Percentiles rank a stretch among this genome's conserved stretches.
Evolutionary conservation across 2,329 filamentous ascomycete genomes (phyloP).

Genomic region (Aulographum hederae): DNA sequence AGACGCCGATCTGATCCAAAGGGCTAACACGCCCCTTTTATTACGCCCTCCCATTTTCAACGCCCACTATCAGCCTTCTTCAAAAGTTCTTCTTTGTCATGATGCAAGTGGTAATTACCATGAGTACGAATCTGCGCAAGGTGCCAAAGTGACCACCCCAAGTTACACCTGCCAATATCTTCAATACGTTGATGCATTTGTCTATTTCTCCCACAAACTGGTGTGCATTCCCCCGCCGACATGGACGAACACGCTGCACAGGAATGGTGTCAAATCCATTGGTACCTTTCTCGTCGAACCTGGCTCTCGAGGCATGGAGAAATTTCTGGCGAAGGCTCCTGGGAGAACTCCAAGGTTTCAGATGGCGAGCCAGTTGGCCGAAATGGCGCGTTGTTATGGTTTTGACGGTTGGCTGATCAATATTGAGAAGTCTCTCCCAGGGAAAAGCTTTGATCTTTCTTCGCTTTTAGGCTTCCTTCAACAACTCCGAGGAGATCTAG

Average conservation of each 20-base stretch:
- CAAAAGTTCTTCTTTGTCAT: slow-evolving; percentile 17
- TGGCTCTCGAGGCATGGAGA: slow-evolving; percentile 16
- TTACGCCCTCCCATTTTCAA: slow-evolving; percentile 5
- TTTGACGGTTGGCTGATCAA: slow-evolving; percentile 31
- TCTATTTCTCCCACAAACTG: slow-evolving; percentile 31
- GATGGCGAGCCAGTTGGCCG: slow-evolving; percentile 19
- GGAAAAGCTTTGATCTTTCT: slow-evolving; percentile 12
- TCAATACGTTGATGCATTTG: slow-evolving; percentile 23
- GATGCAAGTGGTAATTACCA: slow-evolving; percentile 26
- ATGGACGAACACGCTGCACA: slow-evolving; percentile 28
- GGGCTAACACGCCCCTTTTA: slow-evolving; percentile 20
- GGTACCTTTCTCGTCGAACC: slow-evolving; percentile 26
- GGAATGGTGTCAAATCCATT: slow-evolving; percentile 24
- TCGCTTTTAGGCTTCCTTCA: slow-evolving; percentile 18
- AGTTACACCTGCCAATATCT: slow-evolving; percentile 25
- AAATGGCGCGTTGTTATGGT: slow-evolving; percentile 21
- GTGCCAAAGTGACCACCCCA: slow-evolving; percentile 11
- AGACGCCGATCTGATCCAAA: slow-evolving; percentile 16
- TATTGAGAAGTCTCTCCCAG: slow-evolving; percentile 24
- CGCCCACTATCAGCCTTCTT: slow-evolving; percentile 5
- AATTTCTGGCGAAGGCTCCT: slow-evolving; percentile 9
- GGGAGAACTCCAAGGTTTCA: slow-evolving; percentile 10
- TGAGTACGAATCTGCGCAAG: slow-evolving; percentile 20
- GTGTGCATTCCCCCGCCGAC: slow-evolving; percentile 24
- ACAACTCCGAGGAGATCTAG: slow-evolving; percentile 16